These are phyloP conservation scores for Phialophora macrospora DNA, from an alignment of 2,329 filamentous ascomycete genomes.

Conservation along the genomic window DNA sequence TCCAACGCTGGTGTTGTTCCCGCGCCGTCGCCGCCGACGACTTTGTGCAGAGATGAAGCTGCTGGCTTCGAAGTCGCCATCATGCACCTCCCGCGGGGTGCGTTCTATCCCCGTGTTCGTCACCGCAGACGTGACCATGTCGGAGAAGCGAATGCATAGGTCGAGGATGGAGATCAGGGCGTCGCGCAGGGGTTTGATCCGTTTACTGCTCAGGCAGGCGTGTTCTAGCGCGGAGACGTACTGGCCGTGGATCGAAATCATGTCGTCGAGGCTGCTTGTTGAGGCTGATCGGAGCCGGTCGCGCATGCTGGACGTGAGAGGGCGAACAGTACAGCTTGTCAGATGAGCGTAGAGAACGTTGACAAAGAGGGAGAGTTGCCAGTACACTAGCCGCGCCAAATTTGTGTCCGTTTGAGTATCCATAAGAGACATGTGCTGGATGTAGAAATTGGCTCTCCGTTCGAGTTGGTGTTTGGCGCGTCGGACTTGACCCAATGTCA, in stretches of 20 bases:
- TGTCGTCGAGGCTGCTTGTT: constrained; percentile 76
- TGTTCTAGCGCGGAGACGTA: constrained; percentile 68
- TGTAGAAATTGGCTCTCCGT: constrained; percentile 50
- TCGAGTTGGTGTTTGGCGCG: constrained; percentile 72
- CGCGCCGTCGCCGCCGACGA: constrained; percentile 20
- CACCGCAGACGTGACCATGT: constrained; percentile 48
- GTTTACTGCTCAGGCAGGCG: constrained; percentile 71
- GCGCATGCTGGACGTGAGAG: constrained; percentile 63
- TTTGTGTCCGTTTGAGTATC: constrained; percentile 22
- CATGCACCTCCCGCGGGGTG: not conserved
- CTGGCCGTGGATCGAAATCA: constrained; percentile 71
- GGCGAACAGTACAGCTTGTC: constrained; percentile 71
- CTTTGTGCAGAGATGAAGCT: constrained; percentile 35
- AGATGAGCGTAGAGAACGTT: constrained; percentile 77
- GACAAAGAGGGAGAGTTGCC: constrained; percentile 76
- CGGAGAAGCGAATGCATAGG: constrained; percentile 71
- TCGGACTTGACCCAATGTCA: constrained; percentile 76
- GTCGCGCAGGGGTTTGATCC: constrained; percentile 71
- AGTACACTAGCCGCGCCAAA: constrained; percentile 57
- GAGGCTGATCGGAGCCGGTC: constrained; percentile 55
- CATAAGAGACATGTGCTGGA: constrained; percentile 43
- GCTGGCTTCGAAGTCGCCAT: constrained; percentile 25
- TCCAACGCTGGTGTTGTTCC: constrained; percentile 4
- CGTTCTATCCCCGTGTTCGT: not conserved
- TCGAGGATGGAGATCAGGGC: constrained; percentile 78